Percentiles rank a stretch among this genome's conserved stretches.
These are phyloP conservation scores for Leccinellum rugosiceps DNA, from an alignment of 768 basidiomycete species.

Conservation along the genomic window DNA sequence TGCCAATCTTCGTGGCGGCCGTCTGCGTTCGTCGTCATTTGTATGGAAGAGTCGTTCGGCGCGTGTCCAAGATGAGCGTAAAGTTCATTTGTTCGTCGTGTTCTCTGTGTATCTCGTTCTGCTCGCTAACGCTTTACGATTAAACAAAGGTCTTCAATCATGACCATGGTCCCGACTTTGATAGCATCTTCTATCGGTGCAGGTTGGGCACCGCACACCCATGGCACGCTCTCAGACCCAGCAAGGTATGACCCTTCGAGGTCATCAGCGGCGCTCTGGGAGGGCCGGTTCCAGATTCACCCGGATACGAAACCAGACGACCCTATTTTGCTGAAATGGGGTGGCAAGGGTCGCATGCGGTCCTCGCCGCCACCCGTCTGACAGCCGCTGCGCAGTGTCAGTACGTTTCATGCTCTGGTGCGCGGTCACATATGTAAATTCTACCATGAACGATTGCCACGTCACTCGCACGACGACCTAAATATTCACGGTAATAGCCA, in stretches of 20 bases:
- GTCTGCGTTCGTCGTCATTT: conserved; percentile 80
- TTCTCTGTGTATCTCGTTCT: conserved; percentile 9
- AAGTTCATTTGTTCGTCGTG: conserved; percentile 45
- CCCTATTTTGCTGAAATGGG: conserved; percentile 37
- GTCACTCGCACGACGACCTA: conserved; percentile 7
- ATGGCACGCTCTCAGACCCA: conserved; percentile 67
- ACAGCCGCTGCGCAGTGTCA: conserved; percentile 2
- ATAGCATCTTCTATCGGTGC: conserved; percentile 73
- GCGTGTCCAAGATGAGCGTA: conserved; percentile 48
- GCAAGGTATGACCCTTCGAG: conserved; percentile 73
- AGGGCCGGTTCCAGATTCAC: conserved; percentile 84
- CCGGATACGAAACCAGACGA: conserved; percentile 79
- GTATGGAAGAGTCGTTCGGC: conserved; percentile 75
- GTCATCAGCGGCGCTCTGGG: conserved; percentile 79
- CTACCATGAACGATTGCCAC: conserved; percentile 2
- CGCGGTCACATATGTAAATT: conserved; percentile 1
- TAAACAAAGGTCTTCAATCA: conserved; percentile 54
- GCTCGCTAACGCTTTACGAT: conserved; percentile 24
- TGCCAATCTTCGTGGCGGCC: conserved; percentile 81
- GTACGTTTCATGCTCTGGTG: background rate
- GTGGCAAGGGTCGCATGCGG: conserved; percentile 14
- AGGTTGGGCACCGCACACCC: conserved; percentile 56
- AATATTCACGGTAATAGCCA: conserved; percentile 11
- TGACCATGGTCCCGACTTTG: conserved; percentile 75
- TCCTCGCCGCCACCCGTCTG: conserved; percentile 17